phyloP scores from a whole-genome alignment of 768 basidiomycete genomes.

The Russula olivacea region DNA sequence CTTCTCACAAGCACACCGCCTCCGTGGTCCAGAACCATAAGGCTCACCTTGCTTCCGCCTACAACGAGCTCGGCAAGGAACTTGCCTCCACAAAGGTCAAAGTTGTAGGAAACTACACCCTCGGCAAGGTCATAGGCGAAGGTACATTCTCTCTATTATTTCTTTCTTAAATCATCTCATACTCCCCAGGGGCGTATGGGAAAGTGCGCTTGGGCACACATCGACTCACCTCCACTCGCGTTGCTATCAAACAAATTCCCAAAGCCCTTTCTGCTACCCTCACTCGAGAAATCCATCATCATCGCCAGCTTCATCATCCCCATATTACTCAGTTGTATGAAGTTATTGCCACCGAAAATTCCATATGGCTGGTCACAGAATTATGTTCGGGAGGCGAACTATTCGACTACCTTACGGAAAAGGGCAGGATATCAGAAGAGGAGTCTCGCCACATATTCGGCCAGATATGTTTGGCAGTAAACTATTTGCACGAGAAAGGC shows the following conservation, averaged over 20 bases:
- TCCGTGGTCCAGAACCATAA: constrained; percentile 54
- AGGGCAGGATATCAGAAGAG: constrained; percentile 77
- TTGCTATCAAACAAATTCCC: constrained; percentile 97
- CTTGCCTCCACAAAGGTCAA: constrained; percentile 85
- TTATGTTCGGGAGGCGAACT: constrained; percentile 96
- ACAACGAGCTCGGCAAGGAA: constrained; percentile 96
- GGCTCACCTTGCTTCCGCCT: constrained; percentile 88
- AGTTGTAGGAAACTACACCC: constrained; percentile 91
- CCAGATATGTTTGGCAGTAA: constrained; percentile 90
- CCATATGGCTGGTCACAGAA: constrained; percentile 97
- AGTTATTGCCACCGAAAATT: constrained; percentile 92
- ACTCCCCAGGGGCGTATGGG: constrained; percentile 76
- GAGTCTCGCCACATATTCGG: constrained; percentile 89
- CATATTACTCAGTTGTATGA: constrained; percentile 95
- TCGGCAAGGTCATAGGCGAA: constrained; percentile 93
- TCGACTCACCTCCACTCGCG: constrained; percentile 83
- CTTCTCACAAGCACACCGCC: constrained; percentile 30
- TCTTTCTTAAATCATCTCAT: neutral
- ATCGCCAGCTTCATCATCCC: constrained; percentile 93
- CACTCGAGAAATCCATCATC: constrained; percentile 97
- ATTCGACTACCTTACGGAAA: constrained; percentile 96
- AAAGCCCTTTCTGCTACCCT: constrained; percentile 87
- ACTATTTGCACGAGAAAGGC: constrained; percentile 85
- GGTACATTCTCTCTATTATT: constrained; percentile 43
- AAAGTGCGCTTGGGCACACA: constrained; percentile 94